Conservation (phyloP, 768 basidiomycete species). For the Wakefieldia striispora region DNA sequence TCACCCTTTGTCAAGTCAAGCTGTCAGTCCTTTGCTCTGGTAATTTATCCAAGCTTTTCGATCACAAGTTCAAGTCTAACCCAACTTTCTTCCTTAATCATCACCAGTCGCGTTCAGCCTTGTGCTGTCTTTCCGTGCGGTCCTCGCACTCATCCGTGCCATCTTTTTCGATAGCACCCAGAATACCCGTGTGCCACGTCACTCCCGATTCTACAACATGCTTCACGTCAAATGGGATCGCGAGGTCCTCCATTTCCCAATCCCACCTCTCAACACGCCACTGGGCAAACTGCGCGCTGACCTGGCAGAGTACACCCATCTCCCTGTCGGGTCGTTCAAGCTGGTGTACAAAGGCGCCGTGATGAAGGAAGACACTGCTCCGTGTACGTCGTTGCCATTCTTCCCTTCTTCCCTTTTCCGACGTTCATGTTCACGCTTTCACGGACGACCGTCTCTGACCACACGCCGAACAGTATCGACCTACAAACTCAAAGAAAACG, state of each 20-base stretch:
- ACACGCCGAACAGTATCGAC: constrained; percentile 55
- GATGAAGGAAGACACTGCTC: constrained; percentile 77
- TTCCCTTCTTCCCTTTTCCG: constrained; percentile 4
- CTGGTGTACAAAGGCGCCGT: constrained; percentile 89
- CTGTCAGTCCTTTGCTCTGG: constrained; percentile 30
- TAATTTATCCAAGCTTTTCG: constrained; percentile 1
- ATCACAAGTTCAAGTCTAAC: neutral
- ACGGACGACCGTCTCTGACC: neutral
- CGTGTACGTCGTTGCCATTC: constrained; percentile 43
- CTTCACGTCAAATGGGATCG: constrained; percentile 50
- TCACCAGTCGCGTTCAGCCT: constrained; percentile 31
- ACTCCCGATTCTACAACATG: constrained; percentile 29
- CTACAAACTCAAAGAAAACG: constrained; percentile 68
- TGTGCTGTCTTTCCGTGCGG: constrained; percentile 32
- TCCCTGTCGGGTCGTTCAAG: constrained; percentile 72
- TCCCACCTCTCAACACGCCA: constrained; percentile 57
- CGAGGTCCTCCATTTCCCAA: constrained; percentile 48
- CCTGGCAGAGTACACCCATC: constrained; percentile 72
- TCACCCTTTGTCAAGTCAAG: constrained; percentile 15
- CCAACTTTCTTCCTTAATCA: no score
- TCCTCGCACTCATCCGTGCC: constrained; percentile 18
- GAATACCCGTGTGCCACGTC: constrained; percentile 2
- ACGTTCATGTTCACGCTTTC: neutral
- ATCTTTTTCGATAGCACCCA: constrained; percentile 1
- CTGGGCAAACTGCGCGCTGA: constrained; percentile 56